These are phyloP conservation scores for Emericellopsis atlantica DNA, from an alignment of 2,329 filamentous ascomycete genomes.

Conservation along the genomic window DNA sequence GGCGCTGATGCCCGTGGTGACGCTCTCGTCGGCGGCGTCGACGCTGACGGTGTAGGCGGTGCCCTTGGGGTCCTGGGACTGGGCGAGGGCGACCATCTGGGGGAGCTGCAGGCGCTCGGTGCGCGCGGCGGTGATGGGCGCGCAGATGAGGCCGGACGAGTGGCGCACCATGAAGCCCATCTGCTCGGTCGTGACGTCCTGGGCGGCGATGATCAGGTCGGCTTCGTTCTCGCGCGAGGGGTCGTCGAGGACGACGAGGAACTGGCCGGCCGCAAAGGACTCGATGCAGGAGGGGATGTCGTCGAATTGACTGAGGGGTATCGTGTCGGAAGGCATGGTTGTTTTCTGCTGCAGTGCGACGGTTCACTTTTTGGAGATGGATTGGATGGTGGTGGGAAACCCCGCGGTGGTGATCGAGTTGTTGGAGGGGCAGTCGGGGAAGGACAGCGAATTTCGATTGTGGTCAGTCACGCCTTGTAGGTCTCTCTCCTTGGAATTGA, in stretches of 20 bases:
- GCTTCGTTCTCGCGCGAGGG: constrained; percentile 93
- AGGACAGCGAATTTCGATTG: too few species aligned
- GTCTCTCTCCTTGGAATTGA: too few species aligned
- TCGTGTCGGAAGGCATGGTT: constrained; percentile 35
- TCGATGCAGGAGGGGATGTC: constrained; percentile 51
- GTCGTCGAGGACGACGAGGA: constrained; percentile 91
- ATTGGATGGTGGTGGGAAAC: too few species aligned
- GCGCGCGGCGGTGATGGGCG: constrained; percentile 60
- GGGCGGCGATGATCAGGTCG: constrained; percentile 89
- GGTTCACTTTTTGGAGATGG: too few species aligned
- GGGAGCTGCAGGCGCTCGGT: constrained; percentile 64
- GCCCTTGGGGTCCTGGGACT: constrained; percentile 67
- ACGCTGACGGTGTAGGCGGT: constrained; percentile 91
- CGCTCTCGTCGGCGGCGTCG: constrained; percentile 59
- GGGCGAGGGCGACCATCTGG: constrained; percentile 59
- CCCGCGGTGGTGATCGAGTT: too few species aligned
- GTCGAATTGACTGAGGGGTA: constrained; percentile 44
- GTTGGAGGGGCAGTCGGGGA: too few species aligned
- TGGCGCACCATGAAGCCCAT: constrained; percentile 95
- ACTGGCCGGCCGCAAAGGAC: constrained; percentile 67
- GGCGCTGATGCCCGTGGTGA: constrained; percentile 84
- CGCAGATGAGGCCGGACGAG: constrained; percentile 84
- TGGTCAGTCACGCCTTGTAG: too few species aligned
- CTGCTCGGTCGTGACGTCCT: constrained; percentile 72
- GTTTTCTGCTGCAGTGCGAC: not conserved